Base-by-base conservation (phyloP, 2,329 filamentous ascomycete genomes). In the Colletotrichum nymphaeae region DNA sequence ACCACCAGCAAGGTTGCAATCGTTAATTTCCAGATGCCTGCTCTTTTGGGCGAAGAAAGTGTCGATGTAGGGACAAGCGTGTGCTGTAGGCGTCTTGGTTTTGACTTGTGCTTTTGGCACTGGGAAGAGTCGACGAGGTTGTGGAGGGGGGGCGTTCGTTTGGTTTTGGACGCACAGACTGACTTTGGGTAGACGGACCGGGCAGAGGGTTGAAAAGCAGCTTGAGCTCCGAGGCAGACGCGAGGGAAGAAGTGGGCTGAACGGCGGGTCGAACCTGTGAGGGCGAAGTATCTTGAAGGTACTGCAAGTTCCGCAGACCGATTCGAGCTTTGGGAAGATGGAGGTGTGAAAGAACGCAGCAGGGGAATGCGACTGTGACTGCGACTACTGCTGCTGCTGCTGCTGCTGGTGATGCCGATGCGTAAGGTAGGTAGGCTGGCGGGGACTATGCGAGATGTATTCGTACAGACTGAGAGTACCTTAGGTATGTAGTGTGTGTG, bases 1-100 rank as follows among this genome's bases (percentile, higher is more conserved):
- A 67, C 53, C 70, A 72, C 70, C 70, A 72, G 72, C 72, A 71
- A 74, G 70, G 75, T 76, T 74, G 71, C 74, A 76, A 57, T 64
- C 59, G 63, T 69, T 76, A 76, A 76, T 76, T 76, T 74, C 75
- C 75, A 74, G 67, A 72, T 67, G 67, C 72, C 72, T 75, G 75
- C 35, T 58, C 63, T 37, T 69, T 63, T 53, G 63, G 57, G 37
- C 46, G 60, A 64, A 55, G 53, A 62, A 57, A 67, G 52, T 57
- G 58, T 72, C 58, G 72, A 74, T 35, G 67, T 55, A 53, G 66
- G 35, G 37, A 62, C 58, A 28, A 28, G 52, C 57, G 66, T 32
- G 26, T 32, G 42, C 60, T 49, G 22, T 24, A 28, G 49, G 49
- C 22, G 62, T 55, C 62, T 64, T 63, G 60, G 60, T 16, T n/a